Conservation (phyloP, 2,329 filamentous ascomycete species). For the Cercospora sp. region DNA sequence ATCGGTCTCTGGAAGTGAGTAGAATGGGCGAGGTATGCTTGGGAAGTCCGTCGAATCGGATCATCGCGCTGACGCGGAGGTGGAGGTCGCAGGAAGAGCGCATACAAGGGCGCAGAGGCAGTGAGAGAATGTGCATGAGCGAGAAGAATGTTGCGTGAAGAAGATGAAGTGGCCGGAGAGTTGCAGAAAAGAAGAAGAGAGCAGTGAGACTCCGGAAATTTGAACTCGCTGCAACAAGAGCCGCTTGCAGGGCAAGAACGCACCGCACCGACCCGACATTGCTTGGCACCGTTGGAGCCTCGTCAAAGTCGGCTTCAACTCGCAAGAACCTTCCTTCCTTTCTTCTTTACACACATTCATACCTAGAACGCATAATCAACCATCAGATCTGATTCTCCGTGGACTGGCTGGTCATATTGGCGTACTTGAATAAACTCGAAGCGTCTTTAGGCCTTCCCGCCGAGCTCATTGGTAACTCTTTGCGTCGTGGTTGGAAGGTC, state of each 20-base stretch:
- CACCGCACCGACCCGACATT: neutral
- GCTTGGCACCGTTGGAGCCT: conserved; percentile 3
- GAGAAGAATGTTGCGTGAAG: neutral
- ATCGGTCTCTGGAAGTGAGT: neutral
- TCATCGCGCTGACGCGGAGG: neutral
- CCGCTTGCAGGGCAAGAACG: neutral
- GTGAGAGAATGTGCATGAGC: neutral
- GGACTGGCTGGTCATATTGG: conserved; percentile 36
- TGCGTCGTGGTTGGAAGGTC: conserved; percentile 30
- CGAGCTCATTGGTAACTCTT: conserved; percentile 23
- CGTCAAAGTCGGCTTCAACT: conserved; percentile 2
- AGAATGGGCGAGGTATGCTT: neutral
- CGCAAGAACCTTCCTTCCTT: conserved; percentile 13
- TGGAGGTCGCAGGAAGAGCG: neutral
- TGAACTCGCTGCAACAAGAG: neutral
- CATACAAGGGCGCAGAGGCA: neutral
- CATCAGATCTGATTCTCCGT: conserved; percentile 27
- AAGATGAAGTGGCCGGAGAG: neutral
- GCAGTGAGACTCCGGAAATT: neutral
- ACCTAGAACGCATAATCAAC: conserved; percentile 36
- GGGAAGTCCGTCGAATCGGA: neutral
- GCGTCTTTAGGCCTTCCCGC: conserved; percentile 32
- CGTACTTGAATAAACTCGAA: conserved; percentile 31
- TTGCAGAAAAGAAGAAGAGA: neutral
- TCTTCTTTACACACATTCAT: conserved; percentile 30